Evolutionary conservation across 441 rosid genomes (phyloP).

Genomic region (Lepidium campestre): DNA sequence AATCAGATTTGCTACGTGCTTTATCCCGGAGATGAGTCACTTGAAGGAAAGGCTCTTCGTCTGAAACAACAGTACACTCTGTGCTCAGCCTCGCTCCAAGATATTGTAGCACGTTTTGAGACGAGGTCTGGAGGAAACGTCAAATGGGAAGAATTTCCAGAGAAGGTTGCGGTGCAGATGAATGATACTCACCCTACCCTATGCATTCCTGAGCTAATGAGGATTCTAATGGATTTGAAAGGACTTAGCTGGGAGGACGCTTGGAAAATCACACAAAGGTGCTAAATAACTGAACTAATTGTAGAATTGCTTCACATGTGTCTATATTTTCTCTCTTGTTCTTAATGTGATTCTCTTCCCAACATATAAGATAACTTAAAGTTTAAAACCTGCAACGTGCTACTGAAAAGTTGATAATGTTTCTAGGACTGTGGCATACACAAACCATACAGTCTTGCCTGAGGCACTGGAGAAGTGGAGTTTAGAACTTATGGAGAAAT

Average conservation of each 20-base stretch:
- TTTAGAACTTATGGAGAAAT: conserved; percentile 75
- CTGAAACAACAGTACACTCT: conserved; percentile 93
- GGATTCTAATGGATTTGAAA: conserved; percentile 56
- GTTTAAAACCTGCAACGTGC: not conserved
- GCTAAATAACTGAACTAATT: not conserved
- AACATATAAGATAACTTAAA: not conserved
- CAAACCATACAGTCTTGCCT: conserved; percentile 94
- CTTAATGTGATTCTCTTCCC: not conserved
- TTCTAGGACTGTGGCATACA: conserved; percentile 85
- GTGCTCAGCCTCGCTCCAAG: conserved; percentile 97
- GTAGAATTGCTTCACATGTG: not conserved
- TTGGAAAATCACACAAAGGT: conserved; percentile 68
- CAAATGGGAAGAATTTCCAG: conserved; percentile 83
- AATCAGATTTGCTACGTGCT: conserved; percentile 74
- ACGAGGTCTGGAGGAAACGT: conserved; percentile 56
- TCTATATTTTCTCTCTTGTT: not conserved
- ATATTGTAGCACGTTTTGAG: conserved; percentile 80
- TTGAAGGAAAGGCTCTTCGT: conserved; percentile 83
- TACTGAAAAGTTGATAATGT: not conserved
- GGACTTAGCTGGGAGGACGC: conserved; percentile 62
- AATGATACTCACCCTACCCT: conserved; percentile 83
- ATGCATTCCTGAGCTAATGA: conserved; percentile 69
- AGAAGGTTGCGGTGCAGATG: conserved; percentile 91
- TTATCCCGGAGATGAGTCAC: conserved; percentile 93
- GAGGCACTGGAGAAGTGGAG: conserved; percentile 99